Evolutionary conservation across 2,329 filamentous ascomycete genomes (phyloP), one percentile per base, ranked within the genome.

Genomic region (Clarireedia homoeocarpa): DNA sequence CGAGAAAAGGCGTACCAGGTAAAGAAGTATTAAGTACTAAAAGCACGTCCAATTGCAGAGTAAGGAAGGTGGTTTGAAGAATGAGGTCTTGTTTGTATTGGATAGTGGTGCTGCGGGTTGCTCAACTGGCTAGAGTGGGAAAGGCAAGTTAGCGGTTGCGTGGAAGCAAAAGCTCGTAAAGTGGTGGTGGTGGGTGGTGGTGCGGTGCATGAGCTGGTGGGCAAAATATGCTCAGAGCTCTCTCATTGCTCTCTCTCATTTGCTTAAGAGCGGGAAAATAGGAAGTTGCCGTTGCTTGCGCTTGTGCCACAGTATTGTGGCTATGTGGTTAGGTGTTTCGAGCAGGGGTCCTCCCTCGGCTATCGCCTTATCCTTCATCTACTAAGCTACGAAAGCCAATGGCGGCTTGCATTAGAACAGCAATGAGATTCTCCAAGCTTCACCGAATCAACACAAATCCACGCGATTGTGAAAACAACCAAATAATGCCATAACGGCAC

Each of bases 181-280:
- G 36, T 15, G 39, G 36, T 24, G 46, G 15, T n/a, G n/a, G n/a
- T n/a, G n/a, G n/a, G n/a, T n/a, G n/a, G n/a, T 27, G 14, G n/a
- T 30, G 46, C n/a, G n/a, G 14, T 53, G 51, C 51, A 53, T 53
- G 51, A 53, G 45, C 51, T 53, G 40, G 51, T 36, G 51, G 51
- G 40, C 42, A 46, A 47, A 20, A 26, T 45, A 52, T 34, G 39
- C 40, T 47, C 17, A 39, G 14, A 30, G 27, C 24, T 27, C 39
- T 34, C 30, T 34, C 30, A 34, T 12, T 34, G 30, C 30, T 34
- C 30, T 34, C 30, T 34, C 30, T 34, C 30, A 34, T 34, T 34
- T 34, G 30, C 30, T 34, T 34, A 34, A 34, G 10, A 4, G 30
- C 4, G 9, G 9, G 30, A 34, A 34, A 34, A 34, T 34, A 12